Base-by-base conservation (phyloP, 345 rosid genomes). In the Camelina hispida region DNA sequence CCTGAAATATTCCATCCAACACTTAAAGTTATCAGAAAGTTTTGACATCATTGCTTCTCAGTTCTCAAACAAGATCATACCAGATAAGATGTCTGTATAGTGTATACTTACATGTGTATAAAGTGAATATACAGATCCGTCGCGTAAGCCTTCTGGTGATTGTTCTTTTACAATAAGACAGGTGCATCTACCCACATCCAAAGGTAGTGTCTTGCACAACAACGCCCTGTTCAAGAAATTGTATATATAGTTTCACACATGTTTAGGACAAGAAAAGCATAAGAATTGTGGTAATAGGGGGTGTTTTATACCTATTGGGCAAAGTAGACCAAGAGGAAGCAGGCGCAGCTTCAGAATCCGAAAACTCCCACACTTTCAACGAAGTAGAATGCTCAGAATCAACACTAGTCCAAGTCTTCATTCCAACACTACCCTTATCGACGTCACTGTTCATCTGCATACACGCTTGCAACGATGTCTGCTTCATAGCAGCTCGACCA, bases 341-440 rank as follows among this genome's bases (percentile, higher is more conserved):
- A 5, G 96, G 98, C 43, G 98, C 96, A 6, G 97, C 89, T 78
- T 94, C 97, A 0, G 95, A 89, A 81, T 94, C 98, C 2, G 98
- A 94, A 55, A 81, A 86, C 61, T 94, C 98, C 98, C 97, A 94
- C 53, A 94, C 79, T 43, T 88, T 88, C 71, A 89, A 80, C 62
- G 90, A 89, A 69, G 73, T 71, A 0, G 96, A 88, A 73, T 86
- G 83, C 65, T 91, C 94, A 3, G 97, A 84, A 37, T 87, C 91
- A 66, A 78, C 74, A 68, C 85, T 72, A 40, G 91, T 90, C 94
- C 90, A 83, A 4, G 78, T 46, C 58, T 79, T 85, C 66, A 84
- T 61, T 74, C 89, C 88, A 52, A 87, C 75, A 74, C 47, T 79
- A 77, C 35, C 81, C 75, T 80, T 82, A 14, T 87, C 90, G 4